Evolutionary conservation across 306 rosid genomes (phyloP).

Genomic region (Ochetophila trinervis): DNA sequence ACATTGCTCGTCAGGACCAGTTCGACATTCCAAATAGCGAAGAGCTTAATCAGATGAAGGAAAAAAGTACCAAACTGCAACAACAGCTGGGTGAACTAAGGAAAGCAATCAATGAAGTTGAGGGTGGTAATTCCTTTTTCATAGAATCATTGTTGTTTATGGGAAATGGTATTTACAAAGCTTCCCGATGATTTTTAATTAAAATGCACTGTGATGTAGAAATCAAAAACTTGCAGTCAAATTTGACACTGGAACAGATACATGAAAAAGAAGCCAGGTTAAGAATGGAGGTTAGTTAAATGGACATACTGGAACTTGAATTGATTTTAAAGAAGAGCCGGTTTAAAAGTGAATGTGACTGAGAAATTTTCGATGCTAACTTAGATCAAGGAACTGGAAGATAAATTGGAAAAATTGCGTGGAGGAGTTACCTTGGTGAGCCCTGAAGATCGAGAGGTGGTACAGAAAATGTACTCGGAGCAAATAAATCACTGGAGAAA

Average conservation of each 20-base stretch:
- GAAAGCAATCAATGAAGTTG: slow-evolving; percentile 52
- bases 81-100: slow-evolving; percentile 50
- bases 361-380: slow-evolving; percentile 24
- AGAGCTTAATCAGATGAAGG: slow-evolving; percentile 86
- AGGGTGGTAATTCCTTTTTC: slow-evolving; percentile 54
- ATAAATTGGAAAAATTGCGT: slow-evolving; percentile 55
- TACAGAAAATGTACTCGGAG: slow-evolving; percentile 46
- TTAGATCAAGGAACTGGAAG: slow-evolving; percentile 76
- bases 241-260: slow-evolving; percentile 80
- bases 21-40: slow-evolving; percentile 67
- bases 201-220: slow-evolving; percentile 47
- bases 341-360: slow-evolving; percentile 14
- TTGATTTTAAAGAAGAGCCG: slow-evolving; percentile 8
- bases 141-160: background rate
- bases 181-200: background rate
- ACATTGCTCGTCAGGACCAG: slow-evolving; percentile 82
- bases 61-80: slow-evolving; percentile 59
- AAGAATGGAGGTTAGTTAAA: slow-evolving; percentile 58
- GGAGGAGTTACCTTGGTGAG: slow-evolving; percentile 86
- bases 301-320: slow-evolving; percentile 20
- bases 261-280: slow-evolving; percentile 56
- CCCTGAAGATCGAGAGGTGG: slow-evolving; percentile 76
- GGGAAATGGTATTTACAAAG: background rate
- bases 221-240: slow-evolving; percentile 66
- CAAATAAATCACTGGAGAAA: slow-evolving; percentile 78